Conservation (phyloP, 202 grass and related monocot species). For the Panicum virgatum region DNA sequence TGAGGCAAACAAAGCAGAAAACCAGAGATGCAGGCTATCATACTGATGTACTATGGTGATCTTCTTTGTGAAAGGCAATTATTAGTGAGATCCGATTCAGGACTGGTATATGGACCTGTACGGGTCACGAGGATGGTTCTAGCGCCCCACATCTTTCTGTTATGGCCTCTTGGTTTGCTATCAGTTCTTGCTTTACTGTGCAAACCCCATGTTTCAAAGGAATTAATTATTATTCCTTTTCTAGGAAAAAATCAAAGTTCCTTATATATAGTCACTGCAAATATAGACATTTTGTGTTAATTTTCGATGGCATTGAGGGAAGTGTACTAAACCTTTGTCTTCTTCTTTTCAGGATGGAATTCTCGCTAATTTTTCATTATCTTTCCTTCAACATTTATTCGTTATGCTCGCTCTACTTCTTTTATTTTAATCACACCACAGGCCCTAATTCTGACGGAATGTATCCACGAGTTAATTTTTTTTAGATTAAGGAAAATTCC, state of each 20-base stretch:
- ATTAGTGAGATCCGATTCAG: background rate
- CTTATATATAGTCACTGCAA: background rate
- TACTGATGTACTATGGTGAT: background rate
- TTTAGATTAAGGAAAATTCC: too few species aligned
- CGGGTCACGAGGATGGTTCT: background rate
- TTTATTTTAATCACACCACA: background rate
- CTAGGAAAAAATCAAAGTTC: background rate
- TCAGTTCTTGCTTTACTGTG: background rate
- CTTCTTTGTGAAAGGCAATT: slow-evolving; percentile 6
- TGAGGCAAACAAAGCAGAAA: background rate
- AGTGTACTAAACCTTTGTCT: background rate
- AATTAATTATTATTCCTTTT: background rate
- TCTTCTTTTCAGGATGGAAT: background rate
- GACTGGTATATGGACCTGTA: too few species aligned
- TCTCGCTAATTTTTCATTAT: too few species aligned
- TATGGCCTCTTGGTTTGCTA: background rate
- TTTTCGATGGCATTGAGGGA: background rate
- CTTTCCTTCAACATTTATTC: background rate
- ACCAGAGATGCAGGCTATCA: background rate
- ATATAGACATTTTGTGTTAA: background rate
- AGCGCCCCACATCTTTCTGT: background rate
- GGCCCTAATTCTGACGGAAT: background rate
- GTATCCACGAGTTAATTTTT: background rate
- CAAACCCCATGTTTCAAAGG: background rate
- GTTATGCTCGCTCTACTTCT: background rate